A percentile compares a stretch with the other conserved stretches of the same genome.
These are phyloP conservation scores for Aureobasidium sp. DNA, from an alignment of 2,329 filamentous ascomycete species.

Conservation along the genomic window DNA sequence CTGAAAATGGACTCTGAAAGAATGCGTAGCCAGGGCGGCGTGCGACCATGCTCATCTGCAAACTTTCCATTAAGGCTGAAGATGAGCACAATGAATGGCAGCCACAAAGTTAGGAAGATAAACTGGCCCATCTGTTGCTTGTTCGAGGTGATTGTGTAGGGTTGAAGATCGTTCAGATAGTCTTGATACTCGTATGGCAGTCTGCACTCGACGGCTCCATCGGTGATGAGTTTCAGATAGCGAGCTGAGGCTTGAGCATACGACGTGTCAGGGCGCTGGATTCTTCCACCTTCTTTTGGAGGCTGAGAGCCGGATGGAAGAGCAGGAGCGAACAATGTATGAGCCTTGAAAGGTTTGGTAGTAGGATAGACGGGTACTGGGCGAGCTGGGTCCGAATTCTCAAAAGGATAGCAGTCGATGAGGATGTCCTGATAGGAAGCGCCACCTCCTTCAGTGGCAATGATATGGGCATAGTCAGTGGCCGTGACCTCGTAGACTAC, in stretches of 20 bases:
- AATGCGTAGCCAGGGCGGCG: conserved; percentile 60
- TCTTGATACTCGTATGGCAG: conserved; percentile 70
- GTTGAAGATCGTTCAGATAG: conserved; percentile 62
- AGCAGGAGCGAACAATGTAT: conserved; percentile 70
- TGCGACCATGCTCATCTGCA: conserved; percentile 58
- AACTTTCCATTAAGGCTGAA: conserved; percentile 46
- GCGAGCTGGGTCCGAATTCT: conserved; percentile 42
- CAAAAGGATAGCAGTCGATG: conserved; percentile 68
- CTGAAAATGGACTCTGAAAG: conserved; percentile 49
- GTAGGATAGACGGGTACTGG: conserved; percentile 58
- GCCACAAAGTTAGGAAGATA: conserved; percentile 55
- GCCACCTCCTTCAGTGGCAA: conserved; percentile 85
- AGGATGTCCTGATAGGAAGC: conserved; percentile 76
- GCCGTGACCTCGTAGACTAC: conserved; percentile 92
- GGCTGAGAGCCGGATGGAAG: conserved; percentile 25
- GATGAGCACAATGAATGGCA: conserved; percentile 51
- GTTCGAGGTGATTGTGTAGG: conserved; percentile 62
- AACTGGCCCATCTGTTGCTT: conserved; percentile 60
- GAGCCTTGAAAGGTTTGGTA: conserved; percentile 66
- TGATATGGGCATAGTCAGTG: conserved; percentile 75
- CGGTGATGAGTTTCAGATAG: conserved; percentile 72
- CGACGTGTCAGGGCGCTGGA: conserved; percentile 56
- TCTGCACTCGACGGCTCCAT: conserved; percentile 72
- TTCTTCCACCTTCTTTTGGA: conserved; percentile 32
- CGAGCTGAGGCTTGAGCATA: conserved; percentile 79